Percentiles rank a stretch among this genome's conserved stretches.
phyloP scores from a whole-genome alignment of 1,284 basidiomycete species.

The Sphagnurus paluster region DNA sequence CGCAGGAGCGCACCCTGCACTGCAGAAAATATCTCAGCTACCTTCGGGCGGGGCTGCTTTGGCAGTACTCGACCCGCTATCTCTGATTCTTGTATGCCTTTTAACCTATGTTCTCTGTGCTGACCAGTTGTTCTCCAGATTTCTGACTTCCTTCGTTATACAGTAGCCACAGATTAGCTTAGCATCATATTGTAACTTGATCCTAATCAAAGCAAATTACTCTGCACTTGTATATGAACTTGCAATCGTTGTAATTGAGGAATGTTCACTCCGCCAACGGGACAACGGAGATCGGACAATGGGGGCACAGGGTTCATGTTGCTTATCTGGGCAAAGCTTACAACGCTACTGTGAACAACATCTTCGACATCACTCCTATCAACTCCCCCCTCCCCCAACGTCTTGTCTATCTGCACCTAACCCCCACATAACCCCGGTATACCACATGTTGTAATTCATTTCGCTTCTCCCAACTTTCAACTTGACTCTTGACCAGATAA shows the following conservation, averaged over 20 bases:
- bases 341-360: background rate
- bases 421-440: background rate
- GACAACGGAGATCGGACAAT: conserved; percentile 13
- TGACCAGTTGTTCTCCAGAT: background rate
- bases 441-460: background rate
- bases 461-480: background rate
- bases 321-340: background rate
- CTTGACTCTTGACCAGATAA: too few relatives aligned
- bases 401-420: conserved; percentile 3
- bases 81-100: conserved; percentile 37
- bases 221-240: too few relatives aligned
- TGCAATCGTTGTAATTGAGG: too few relatives aligned
- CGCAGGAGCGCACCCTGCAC: conserved; percentile 52
- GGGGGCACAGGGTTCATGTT: conserved; percentile 7
- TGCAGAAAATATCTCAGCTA: conserved; percentile 56
- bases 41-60: conserved; percentile 48
- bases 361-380: background rate
- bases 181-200: too few relatives aligned
- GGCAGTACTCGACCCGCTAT: conserved; percentile 39
- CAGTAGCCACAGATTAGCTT: too few relatives aligned
- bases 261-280: background rate
- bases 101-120: background rate
- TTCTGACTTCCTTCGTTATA: too few relatives aligned
- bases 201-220: too few relatives aligned
- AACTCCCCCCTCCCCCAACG: too few relatives aligned